Conservation (phyloP, 108 stramenopile genomes). For the Cyclotella atomus region DNA sequence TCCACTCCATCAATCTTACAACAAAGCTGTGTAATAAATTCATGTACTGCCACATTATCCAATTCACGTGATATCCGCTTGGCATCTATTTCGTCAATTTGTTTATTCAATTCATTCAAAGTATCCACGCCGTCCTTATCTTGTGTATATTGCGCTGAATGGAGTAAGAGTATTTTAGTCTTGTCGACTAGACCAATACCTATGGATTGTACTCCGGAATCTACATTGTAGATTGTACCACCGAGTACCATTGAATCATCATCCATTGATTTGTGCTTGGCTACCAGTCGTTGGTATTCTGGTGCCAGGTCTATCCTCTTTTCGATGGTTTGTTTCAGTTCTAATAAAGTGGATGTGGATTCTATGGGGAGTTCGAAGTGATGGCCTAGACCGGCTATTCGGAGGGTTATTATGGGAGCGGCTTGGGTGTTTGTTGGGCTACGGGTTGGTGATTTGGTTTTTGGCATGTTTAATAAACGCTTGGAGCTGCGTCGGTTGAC, state of each 20-base stretch:
- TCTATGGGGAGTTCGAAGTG: slow-evolving; percentile 41
- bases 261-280: slow-evolving; percentile 51
- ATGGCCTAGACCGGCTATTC: slow-evolving; percentile 60
- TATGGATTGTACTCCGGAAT: not conserved
- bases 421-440: not conserved
- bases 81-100: slow-evolving; percentile 59
- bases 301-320: slow-evolving; percentile 37
- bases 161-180: slow-evolving; percentile 60
- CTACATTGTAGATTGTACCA: slow-evolving; percentile 16
- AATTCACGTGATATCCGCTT: slow-evolving; percentile 17
- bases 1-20: slow-evolving; percentile 68
- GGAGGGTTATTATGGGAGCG: slow-evolving; percentile 34
- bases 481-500: no score
- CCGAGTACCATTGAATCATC: slow-evolving; percentile 42
- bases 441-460: not conserved
- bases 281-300: slow-evolving; percentile 58
- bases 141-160: slow-evolving; percentile 44
- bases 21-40: slow-evolving; percentile 62
- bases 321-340: slow-evolving; percentile 50
- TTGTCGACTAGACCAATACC: slow-evolving; percentile 54
- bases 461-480: no score
- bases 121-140: slow-evolving; percentile 56
- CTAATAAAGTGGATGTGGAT: slow-evolving; percentile 49
- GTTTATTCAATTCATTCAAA: slow-evolving; percentile 19
- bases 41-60: slow-evolving; percentile 42